Evolutionary conservation across 2,329 filamentous ascomycete genomes (phyloP).

Genomic region (Chrysosporium queenslandicum): DNA sequence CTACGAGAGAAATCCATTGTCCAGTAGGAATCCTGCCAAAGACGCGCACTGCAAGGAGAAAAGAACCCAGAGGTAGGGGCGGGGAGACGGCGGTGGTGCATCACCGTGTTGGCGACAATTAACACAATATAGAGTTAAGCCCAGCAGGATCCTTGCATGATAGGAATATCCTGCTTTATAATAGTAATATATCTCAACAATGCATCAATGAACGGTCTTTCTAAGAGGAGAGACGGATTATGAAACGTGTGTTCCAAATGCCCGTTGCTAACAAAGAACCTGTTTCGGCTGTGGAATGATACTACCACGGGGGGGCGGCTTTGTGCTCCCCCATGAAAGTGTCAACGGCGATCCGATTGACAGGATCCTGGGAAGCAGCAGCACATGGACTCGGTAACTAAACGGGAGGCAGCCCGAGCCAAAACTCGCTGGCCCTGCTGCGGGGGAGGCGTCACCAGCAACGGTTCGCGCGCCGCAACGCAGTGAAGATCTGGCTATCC

Average conservation of each 20-base stretch:
- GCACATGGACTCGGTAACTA: not conserved
- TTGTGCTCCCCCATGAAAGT: not conserved
- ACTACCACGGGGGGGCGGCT: not conserved
- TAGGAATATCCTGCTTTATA: not conserved
- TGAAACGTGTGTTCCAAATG: not conserved
- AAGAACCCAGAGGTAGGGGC: not conserved
- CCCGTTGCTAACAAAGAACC: not conserved
- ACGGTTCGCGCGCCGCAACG: not conserved
- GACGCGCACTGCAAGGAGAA: not conserved
- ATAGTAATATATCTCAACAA: not conserved
- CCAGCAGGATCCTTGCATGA: constrained; percentile 5
- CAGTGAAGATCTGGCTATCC: not conserved
- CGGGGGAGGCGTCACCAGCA: not conserved
- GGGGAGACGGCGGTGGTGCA: not conserved
- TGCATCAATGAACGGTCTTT: too few species aligned
- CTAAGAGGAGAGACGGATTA: too few species aligned
- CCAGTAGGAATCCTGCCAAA: not conserved
- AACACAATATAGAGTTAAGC: constrained; percentile 1
- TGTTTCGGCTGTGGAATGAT: not conserved
- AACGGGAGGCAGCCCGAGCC: constrained; percentile 6
- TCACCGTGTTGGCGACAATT: not conserved
- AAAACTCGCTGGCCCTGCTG: constrained; percentile 2
- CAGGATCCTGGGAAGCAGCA: not conserved
- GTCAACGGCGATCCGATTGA: not conserved
- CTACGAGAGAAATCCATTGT: not conserved